Percentiles rank a stretch among this genome's conserved stretches.
phyloP scores from a whole-genome alignment of 129 eudicot genomes.

The Tanacetum coccineum region DNA sequence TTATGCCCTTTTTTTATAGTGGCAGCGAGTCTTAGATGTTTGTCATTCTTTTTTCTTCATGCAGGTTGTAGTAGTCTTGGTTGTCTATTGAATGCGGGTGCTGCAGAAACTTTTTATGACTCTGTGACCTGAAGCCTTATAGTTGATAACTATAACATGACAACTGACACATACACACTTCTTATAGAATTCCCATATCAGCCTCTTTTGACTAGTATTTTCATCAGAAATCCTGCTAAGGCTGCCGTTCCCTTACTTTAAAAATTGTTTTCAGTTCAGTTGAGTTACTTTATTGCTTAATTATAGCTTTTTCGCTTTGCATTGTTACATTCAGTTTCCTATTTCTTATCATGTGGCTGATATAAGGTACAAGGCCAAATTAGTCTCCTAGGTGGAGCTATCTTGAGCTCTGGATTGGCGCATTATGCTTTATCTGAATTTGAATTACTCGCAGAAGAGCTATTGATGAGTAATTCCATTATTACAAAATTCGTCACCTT shows the following conservation, averaged over 20 bases:
- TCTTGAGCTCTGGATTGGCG: constrained; percentile 88
- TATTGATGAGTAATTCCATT: constrained; percentile 87
- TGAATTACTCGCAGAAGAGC: constrained; percentile 92
- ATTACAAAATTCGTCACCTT: constrained; percentile 60
- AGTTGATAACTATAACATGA: constrained; percentile 65
- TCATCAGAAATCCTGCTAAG: constrained; percentile 47
- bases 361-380: constrained; percentile 95
- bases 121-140: constrained; percentile 87
- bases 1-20: constrained; percentile 3
- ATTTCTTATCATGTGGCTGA: constrained; percentile 15
- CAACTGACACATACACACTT: constrained; percentile 75
- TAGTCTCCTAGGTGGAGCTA: constrained; percentile 64
- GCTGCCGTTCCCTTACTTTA: constrained; percentile 91
- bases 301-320: neutral
- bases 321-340: neutral
- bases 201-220: too few species aligned
- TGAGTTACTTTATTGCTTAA: neutral
- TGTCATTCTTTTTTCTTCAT: constrained; percentile 8
- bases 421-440: constrained; percentile 92
- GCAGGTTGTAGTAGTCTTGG: constrained; percentile 92
- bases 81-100: constrained; percentile 85
- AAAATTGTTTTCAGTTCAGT: constrained; percentile 93
- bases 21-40: constrained; percentile 1
- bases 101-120: constrained; percentile 93
- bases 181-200: too few species aligned